Conservation (phyloP, 2,329 filamentous ascomycete species). For the Calonectria henricotiae region DNA sequence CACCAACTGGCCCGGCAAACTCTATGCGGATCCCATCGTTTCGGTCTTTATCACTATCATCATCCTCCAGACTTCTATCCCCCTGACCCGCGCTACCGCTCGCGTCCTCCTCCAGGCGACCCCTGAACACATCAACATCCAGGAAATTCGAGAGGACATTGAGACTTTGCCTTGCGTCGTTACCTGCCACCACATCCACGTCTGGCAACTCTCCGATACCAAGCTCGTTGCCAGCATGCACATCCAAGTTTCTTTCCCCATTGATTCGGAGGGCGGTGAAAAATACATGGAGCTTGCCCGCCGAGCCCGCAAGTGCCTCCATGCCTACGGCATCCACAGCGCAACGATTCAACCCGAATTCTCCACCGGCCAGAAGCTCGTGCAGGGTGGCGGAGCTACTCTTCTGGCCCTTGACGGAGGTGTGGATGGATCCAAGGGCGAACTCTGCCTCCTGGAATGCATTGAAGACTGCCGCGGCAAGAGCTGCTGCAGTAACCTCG, state of each 20-base stretch:
- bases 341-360: constrained; percentile 98
- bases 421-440: constrained; percentile 52
- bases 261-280: constrained; percentile 83
- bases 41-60: constrained; percentile 94
- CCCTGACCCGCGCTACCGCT: constrained; percentile 84
- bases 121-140: constrained; percentile 88
- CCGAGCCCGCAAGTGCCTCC: constrained; percentile 88
- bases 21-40: constrained; percentile 92
- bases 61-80: constrained; percentile 82
- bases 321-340: constrained; percentile 96
- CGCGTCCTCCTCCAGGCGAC: constrained; percentile 96
- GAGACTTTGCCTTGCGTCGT: constrained; percentile 87
- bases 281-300: constrained; percentile 94
- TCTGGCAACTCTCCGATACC: constrained; percentile 97
- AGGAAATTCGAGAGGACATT: constrained; percentile 95
- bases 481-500: constrained; percentile 55
- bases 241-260: constrained; percentile 91
- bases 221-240: constrained; percentile 96
- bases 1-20: constrained; percentile 84
- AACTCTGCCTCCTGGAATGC: constrained; percentile 67
- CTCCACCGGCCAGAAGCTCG: constrained; percentile 69
- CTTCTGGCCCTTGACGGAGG: constrained; percentile 58
- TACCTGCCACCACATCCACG: constrained; percentile 95
- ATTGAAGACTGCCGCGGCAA: constrained; percentile 59
- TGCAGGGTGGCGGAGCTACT: constrained; percentile 58